Evolutionary conservation across 768 basidiomycete genomes (phyloP).

Genomic region (Boletus huronensis): DNA sequence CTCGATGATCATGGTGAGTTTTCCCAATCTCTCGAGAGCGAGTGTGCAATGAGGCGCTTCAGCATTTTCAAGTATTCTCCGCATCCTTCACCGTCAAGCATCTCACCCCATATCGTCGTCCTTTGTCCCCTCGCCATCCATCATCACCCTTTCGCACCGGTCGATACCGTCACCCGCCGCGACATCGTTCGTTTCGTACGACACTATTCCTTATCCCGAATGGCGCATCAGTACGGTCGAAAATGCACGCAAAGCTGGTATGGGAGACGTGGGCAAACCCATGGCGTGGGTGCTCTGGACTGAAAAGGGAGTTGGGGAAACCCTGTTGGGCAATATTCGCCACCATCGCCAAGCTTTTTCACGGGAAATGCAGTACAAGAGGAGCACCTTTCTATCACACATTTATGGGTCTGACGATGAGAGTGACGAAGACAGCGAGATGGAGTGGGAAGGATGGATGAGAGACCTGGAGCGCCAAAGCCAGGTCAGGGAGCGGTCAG

Average conservation of each 20-base stretch:
- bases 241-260: constrained; percentile 53
- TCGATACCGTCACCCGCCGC: background rate
- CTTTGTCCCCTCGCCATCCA: constrained; percentile 40
- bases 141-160: constrained; percentile 56
- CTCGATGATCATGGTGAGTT: constrained; percentile 42
- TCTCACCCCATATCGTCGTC: constrained; percentile 36
- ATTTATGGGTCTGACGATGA: constrained; percentile 34
- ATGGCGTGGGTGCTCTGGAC: constrained; percentile 46
- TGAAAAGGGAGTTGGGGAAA: constrained; percentile 21
- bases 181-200: constrained; percentile 27
- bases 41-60: background rate
- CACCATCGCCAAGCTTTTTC: constrained; percentile 23
- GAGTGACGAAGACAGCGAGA: constrained; percentile 46
- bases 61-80: constrained; percentile 51
- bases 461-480: constrained; percentile 48
- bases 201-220: constrained; percentile 57
- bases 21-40: background rate
- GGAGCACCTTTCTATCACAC: background rate
- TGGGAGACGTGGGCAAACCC: constrained; percentile 54
- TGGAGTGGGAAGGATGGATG: constrained; percentile 68
- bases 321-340: constrained; percentile 20
- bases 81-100: constrained; percentile 48
- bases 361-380: constrained; percentile 24
- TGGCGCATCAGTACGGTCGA: constrained; percentile 54
- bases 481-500: constrained; percentile 13